A percentile compares a stretch with the other conserved stretches of the same genome.
These are phyloP conservation scores for Jaltomata sinuosa DNA, from an alignment of 257 asterid genomes.

Conservation along the genomic window DNA sequence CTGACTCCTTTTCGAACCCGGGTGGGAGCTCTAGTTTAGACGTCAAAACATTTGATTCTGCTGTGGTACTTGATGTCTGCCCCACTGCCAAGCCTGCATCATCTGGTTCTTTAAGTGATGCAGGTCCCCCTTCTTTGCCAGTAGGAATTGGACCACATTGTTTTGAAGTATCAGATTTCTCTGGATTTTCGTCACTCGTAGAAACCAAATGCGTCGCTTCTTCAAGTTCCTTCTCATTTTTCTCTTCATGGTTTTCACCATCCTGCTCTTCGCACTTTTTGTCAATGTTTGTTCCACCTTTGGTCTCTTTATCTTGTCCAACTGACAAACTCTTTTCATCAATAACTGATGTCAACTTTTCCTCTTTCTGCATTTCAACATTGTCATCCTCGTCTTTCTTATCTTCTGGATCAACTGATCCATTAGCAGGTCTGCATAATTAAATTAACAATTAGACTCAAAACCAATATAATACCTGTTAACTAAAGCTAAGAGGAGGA, in stretches of 20 bases:
- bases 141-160: slow-evolving; percentile 21
- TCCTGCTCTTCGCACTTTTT: slow-evolving; percentile 21
- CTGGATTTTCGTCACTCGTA: slow-evolving; percentile 16
- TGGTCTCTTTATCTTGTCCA: slow-evolving; percentile 21
- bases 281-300: slow-evolving; percentile 23
- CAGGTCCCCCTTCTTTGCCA: slow-evolving; percentile 23
- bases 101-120: slow-evolving; percentile 19
- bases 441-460: slow-evolving; percentile 17
- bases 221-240: slow-evolving; percentile 13
- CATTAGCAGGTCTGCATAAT: slow-evolving; percentile 50
- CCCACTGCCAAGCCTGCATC: slow-evolving; percentile 31
- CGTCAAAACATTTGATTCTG: slow-evolving; percentile 25
- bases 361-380: slow-evolving; percentile 33
- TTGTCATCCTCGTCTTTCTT: slow-evolving; percentile 23
- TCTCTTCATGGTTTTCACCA: slow-evolving; percentile 3
- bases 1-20: slow-evolving; percentile 44
- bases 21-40: slow-evolving; percentile 45
- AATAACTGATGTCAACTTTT: slow-evolving; percentile 21
- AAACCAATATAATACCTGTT: not conserved
- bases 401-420: slow-evolving; percentile 29
- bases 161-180: slow-evolving; percentile 30
- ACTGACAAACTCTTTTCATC: slow-evolving; percentile 1
- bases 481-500: slow-evolving; percentile 10
- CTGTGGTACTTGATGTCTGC: slow-evolving; percentile 25
- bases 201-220: slow-evolving; percentile 32